phyloP scores from a whole-genome alignment of 2,329 filamentous ascomycete species.

The Phoma sp. region DNA sequence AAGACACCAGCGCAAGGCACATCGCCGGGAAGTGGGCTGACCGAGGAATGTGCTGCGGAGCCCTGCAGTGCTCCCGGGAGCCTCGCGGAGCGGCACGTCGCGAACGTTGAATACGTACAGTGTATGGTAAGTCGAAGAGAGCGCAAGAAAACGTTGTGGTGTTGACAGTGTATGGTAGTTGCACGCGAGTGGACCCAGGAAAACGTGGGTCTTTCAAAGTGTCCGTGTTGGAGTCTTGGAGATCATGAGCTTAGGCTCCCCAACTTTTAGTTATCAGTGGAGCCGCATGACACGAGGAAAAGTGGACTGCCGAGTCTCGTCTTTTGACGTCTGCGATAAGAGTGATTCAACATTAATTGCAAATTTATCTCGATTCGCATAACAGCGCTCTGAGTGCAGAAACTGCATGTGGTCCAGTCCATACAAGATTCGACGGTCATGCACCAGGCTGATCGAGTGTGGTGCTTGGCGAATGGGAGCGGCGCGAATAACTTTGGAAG shows the following conservation, averaged over 20 bases:
- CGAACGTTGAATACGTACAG: conserved; percentile 3
- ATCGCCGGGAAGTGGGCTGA: not conserved
- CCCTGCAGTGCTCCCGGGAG: conserved; percentile 2
- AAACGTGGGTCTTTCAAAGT: conserved; percentile 5
- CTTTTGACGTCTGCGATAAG: conserved; percentile 17
- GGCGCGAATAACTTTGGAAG: conserved; percentile 9
- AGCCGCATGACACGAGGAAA: conserved; percentile 14
- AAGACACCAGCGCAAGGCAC: conserved; percentile 12
- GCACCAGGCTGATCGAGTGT: conserved; percentile 7
- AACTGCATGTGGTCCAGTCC: not conserved
- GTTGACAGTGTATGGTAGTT: conserved; percentile 15
- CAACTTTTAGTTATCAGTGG: conserved; percentile 20
- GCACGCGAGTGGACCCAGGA: conserved; percentile 9
- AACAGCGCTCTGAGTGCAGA: not conserved
- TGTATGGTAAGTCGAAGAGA: conserved; percentile 16
- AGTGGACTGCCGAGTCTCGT: conserved; percentile 14
- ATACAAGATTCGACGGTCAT: not conserved
- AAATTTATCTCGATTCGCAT: not conserved
- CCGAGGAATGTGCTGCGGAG: conserved; percentile 1
- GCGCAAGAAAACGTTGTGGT: not conserved
- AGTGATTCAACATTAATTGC: not conserved
- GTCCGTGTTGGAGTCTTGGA: conserved; percentile 10
- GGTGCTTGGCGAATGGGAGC: conserved; percentile 4
- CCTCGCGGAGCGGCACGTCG: conserved; percentile 2
- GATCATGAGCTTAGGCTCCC: conserved; percentile 12